These are phyloP conservation scores for Nakazawaea anatomiae DNA, from an alignment of 805 yeast genomes.

Conservation along the genomic window DNA sequence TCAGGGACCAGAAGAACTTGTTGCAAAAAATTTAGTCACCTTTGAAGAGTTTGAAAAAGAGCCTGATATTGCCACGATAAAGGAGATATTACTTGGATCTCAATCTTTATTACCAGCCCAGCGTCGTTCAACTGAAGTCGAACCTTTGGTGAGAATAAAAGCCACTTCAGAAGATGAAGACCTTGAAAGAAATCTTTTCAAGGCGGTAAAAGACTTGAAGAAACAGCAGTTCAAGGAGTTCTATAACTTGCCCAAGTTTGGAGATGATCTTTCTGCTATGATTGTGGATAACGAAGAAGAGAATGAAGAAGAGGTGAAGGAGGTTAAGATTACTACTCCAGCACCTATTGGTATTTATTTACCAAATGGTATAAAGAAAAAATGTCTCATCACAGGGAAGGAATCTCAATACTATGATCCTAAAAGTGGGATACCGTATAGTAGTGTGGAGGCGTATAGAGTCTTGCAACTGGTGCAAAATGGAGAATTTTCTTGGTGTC, in stretches of 20 bases:
- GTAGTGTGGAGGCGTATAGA: conserved; percentile 74
- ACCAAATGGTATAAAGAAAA: conserved; percentile 61
- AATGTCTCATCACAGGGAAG: conserved; percentile 71
- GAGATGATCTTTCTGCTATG: conserved; percentile 39
- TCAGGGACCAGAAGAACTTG: conserved; percentile 67
- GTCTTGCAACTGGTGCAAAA: conserved; percentile 50
- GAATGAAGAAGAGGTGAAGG: conserved; percentile 39
- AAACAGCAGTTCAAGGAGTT: conserved; percentile 33
- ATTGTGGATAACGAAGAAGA: conserved; percentile 38
- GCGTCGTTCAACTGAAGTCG: conserved; percentile 48
- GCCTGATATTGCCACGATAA: conserved; percentile 23
- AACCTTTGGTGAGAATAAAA: conserved; percentile 31
- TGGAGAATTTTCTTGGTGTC: conserved; percentile 49
- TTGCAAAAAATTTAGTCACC: conserved; percentile 48
- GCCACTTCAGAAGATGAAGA: conserved; percentile 4
- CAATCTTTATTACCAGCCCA: conserved; percentile 48
- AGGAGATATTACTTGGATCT: conserved; percentile 51
- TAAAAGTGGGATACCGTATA: conserved; percentile 78
- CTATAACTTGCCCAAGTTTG: conserved; percentile 54
- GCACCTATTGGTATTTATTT: conserved; percentile 72
- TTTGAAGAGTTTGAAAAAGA: conserved; percentile 43
- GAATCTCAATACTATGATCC: conserved; percentile 88
- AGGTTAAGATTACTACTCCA: conserved; percentile 51
- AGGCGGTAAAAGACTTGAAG: conserved; percentile 8
- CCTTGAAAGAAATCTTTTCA: conserved; percentile 12